These are phyloP conservation scores for Immersiporthe knoxdaviesiana DNA, from an alignment of 2,329 filamentous ascomycete species.

Conservation along the genomic window DNA sequence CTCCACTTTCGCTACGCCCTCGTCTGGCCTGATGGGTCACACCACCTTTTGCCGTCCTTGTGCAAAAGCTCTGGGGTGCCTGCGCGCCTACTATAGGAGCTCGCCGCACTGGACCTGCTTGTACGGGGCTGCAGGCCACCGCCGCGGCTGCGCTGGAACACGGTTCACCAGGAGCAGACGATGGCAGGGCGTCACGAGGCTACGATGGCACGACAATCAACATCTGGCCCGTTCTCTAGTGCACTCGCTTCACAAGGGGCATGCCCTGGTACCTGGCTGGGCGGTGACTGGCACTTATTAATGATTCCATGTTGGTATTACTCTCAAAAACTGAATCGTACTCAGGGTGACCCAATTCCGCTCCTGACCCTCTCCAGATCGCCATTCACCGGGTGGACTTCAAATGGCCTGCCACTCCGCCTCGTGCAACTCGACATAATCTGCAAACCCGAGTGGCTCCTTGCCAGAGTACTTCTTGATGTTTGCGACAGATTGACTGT, in stretches of 20 bases:
- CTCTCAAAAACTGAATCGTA: not conserved
- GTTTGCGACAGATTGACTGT: constrained; percentile 9
- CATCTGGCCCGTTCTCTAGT: not conserved
- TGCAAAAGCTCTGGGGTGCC: not conserved
- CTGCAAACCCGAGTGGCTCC: constrained; percentile 20
- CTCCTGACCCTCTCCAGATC: not conserved
- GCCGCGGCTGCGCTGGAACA: not conserved
- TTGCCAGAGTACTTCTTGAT: constrained; percentile 26
- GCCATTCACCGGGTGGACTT: not conserved
- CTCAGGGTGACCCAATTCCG: not conserved
- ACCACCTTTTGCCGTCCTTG: constrained; percentile 6
- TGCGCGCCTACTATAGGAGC: not conserved
- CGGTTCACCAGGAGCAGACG: not conserved
- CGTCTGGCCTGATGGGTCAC: constrained; percentile 29
- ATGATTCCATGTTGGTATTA: not conserved
- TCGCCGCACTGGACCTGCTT: not conserved
- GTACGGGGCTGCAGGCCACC: not conserved
- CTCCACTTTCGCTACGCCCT: constrained; percentile 24
- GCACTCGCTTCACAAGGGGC: not conserved
- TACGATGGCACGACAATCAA: not conserved
- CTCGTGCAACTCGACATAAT: constrained; percentile 25
- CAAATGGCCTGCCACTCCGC: constrained; percentile 22
- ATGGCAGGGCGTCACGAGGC: constrained; percentile 1
- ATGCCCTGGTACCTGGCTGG: not conserved
- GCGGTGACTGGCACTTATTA: not conserved